A percentile compares a stretch with the other conserved stretches of the same genome.
These are phyloP conservation scores for Hsuehochloa calcarea DNA, from an alignment of 176 grass and related monocot genomes.

Conservation along the genomic window DNA sequence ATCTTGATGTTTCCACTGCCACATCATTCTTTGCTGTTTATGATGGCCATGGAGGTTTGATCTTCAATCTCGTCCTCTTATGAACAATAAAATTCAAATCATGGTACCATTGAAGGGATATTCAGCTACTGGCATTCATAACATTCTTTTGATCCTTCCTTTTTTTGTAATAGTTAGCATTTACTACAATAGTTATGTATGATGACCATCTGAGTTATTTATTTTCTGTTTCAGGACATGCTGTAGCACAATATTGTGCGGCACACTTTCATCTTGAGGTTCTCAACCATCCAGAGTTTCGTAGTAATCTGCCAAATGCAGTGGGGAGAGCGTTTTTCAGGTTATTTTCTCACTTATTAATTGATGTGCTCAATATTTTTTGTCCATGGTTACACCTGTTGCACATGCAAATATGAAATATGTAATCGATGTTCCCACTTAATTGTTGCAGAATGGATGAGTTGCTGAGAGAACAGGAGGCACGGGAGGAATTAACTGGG, in stretches of 20 bases:
- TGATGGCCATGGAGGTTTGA: constrained; percentile 55
- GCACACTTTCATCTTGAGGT: constrained; percentile 41
- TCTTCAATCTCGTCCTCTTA: constrained; percentile 5
- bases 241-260: constrained; percentile 36
- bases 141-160: neutral
- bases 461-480: constrained; percentile 5
- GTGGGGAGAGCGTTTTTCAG: constrained; percentile 23
- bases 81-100: neutral
- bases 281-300: neutral
- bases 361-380: neutral
- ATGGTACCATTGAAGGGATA: neutral
- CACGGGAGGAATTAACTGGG: constrained; percentile 23
- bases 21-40: constrained; percentile 63
- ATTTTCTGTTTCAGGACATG: constrained; percentile 30
- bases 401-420: neutral
- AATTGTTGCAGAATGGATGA: constrained; percentile 44
- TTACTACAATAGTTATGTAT: neutral
- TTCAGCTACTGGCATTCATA: constrained; percentile 5
- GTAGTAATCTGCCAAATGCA: neutral
- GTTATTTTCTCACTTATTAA: constrained; percentile 23
- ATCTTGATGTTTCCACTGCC: constrained; percentile 19
- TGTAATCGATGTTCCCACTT: neutral
- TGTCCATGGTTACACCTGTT: constrained; percentile 5
- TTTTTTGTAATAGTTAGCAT: neutral
- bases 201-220: neutral